Evolutionary conservation across 768 basidiomycete species (phyloP), one percentile per base, ranked within the genome.

Genomic region (Podaxis pistillaris): DNA sequence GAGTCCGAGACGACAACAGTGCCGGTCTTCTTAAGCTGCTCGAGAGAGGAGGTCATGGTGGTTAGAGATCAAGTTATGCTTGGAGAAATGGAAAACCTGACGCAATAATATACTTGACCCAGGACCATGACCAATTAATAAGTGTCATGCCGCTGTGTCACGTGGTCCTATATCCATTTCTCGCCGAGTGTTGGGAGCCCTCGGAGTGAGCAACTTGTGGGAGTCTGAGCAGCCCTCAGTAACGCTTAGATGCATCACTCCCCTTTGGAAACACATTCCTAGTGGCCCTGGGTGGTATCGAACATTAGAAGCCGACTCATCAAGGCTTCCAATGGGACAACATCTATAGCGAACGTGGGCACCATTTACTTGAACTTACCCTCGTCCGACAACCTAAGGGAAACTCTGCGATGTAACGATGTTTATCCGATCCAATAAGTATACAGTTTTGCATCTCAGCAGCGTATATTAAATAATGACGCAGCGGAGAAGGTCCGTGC

Each of bases 1-100:
- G 94, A 96, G 83, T 99, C 96, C 53, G 93, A 95, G 72, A 96
- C 94, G 78, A 98, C 96, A 75, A 91, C 86, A 72, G 96, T 98
- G 71, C 95, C 96, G 70, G 91, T 91, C 69, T 89, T 84, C 74
- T 96, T 96, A 74, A 96, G 91, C 64, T 75, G 78, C 71, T 93
- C 91, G 68, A 93, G 88, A 52, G 91, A 90, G 70, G 82, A 91
- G 65, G 89, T 81, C 91, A 91, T 92, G 78, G 68, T 83, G 77
- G 75, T 77, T 65, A 58, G 62, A 63, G 66, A 47, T 56, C 37
- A 63, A 60, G 65, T 41, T 50, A 5, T 36, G 30, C 46, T 41
- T 28, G 11, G 30, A 41, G 17, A 6, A 22, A 41, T 53, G 58
- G 59, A 53, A 58, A 47, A 49, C 24, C n/a, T 53, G 50, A 53